phyloP scores from a whole-genome alignment of 2,329 filamentous ascomycete species.

The Trichoderma sp. region DNA sequence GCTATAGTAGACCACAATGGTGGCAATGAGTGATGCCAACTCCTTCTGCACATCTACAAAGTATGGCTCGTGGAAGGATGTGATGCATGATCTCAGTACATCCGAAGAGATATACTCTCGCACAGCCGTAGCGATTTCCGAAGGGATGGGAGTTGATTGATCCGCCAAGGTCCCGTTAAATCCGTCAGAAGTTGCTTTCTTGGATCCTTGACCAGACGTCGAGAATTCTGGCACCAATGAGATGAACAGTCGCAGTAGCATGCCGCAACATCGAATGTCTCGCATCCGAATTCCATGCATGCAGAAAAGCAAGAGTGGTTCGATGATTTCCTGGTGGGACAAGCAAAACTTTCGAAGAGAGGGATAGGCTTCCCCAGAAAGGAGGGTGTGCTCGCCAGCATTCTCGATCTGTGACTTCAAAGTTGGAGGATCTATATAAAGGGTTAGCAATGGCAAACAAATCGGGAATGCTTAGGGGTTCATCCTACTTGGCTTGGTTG shows the following conservation, averaged over 20 bases:
- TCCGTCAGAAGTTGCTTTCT: slow-evolving; percentile 29
- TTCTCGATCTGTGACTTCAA: slow-evolving; percentile 30
- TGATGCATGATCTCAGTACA: slow-evolving; percentile 85
- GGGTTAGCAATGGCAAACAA: background rate
- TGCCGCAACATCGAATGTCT: slow-evolving; percentile 82
- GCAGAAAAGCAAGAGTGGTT: slow-evolving; percentile 87
- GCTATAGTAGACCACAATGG: slow-evolving; percentile 76
- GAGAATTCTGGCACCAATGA: slow-evolving; percentile 82
- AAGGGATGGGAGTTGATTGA: slow-evolving; percentile 46
- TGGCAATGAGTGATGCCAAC: slow-evolving; percentile 80
- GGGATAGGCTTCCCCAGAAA: slow-evolving; percentile 43
- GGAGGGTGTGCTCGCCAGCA: slow-evolving; percentile 27
- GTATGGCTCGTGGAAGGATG: slow-evolving; percentile 88
- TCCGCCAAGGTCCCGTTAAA: slow-evolving; percentile 28
- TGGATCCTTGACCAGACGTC: slow-evolving; percentile 31
- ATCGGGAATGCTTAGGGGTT: background rate
- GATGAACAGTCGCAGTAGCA: slow-evolving; percentile 82
- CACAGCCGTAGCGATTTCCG: slow-evolving; percentile 62
- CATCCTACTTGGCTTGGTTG: slow-evolving; percentile 61
- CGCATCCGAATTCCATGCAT: slow-evolving; percentile 86
- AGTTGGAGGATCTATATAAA: slow-evolving; percentile 33
- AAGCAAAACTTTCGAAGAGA: slow-evolving; percentile 81
- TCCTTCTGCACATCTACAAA: slow-evolving; percentile 97
- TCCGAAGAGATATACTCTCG: slow-evolving; percentile 88
- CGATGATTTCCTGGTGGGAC: slow-evolving; percentile 72